Evolutionary conservation across 148 eudicot species (phyloP).

Genomic region (Camellia granthamiana): DNA sequence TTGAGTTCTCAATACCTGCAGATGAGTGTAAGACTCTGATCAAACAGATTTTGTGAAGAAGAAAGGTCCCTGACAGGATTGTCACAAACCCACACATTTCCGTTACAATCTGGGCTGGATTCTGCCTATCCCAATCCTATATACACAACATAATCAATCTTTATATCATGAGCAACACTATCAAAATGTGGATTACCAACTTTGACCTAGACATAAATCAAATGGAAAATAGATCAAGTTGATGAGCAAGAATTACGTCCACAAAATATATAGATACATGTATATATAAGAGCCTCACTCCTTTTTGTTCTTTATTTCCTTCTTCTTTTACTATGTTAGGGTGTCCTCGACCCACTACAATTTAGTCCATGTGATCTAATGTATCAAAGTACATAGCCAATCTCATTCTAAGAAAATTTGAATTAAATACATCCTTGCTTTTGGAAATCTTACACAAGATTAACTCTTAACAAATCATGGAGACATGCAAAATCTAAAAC

Average conservation of each 20-base stretch:
- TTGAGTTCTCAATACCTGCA: background rate
- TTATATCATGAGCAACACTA: constrained; percentile 8
- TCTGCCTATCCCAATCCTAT: constrained; percentile 91
- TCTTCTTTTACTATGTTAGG: too few species aligned
- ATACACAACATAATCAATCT: background rate
- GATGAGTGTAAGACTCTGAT: background rate
- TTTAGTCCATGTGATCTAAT: too few species aligned
- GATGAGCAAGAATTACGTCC: background rate
- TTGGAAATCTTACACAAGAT: too few species aligned
- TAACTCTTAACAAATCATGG: too few species aligned
- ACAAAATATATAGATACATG: constrained; percentile 5
- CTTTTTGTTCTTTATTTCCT: too few species aligned
- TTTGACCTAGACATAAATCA: background rate
- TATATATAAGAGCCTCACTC: too few species aligned
- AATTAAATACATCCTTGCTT: too few species aligned
- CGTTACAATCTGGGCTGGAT: constrained; percentile 74
- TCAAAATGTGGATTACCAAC: background rate
- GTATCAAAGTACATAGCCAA: too few species aligned
- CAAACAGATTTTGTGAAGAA: constrained; percentile 61
- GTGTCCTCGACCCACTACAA: too few species aligned
- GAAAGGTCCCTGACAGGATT: constrained; percentile 79
- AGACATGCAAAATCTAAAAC: too few species aligned
- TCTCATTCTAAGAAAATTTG: too few species aligned
- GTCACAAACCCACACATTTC: constrained; percentile 94
- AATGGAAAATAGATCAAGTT: background rate